Conservation (phyloP, 768 basidiomycete genomes). For the Suillus luteus region DNA sequence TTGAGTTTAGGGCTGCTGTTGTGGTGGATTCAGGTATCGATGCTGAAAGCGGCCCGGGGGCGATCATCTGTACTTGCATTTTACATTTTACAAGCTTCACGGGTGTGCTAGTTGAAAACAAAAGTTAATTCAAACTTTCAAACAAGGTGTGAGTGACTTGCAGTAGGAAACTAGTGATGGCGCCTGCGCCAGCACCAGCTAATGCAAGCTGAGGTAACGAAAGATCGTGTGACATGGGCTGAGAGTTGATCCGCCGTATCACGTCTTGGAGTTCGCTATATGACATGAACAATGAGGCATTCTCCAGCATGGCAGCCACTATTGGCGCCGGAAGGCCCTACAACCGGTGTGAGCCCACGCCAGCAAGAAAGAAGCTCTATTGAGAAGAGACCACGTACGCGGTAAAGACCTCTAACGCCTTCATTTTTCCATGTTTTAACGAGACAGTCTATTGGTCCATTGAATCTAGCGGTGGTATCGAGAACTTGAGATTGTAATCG, state of each 20-base stretch:
- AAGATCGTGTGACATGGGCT: constrained; percentile 42
- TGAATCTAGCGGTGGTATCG: constrained; percentile 67
- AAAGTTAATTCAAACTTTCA: background rate
- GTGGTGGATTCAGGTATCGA: constrained; percentile 20
- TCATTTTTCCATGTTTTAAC: constrained; percentile 78
- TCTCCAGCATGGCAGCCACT: constrained; percentile 90
- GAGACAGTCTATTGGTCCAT: constrained; percentile 87
- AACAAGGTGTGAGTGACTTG: constrained; percentile 39
- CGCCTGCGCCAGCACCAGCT: constrained; percentile 87
- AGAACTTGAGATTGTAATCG: constrained; percentile 90
- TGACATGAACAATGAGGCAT: constrained; percentile 83
- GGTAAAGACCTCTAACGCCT: constrained; percentile 82
- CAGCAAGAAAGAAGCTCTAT: background rate
- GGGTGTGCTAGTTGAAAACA: constrained; percentile 63
- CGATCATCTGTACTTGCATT: constrained; percentile 95
- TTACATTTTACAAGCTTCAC: constrained; percentile 96
- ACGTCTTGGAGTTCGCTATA: constrained; percentile 76
- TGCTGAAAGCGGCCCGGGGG: constrained; percentile 25
- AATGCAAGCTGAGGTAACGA: constrained; percentile 70
- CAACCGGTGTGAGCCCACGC: constrained; percentile 11
- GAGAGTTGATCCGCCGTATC: constrained; percentile 47
- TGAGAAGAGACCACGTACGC: constrained; percentile 53
- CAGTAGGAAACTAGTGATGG: constrained; percentile 85
- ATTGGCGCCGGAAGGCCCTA: constrained; percentile 92
- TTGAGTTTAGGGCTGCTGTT: constrained; percentile 13